phyloP scores from a whole-genome alignment of 352 stramenopile genomes.

The Globisporangium takayamanum region DNA sequence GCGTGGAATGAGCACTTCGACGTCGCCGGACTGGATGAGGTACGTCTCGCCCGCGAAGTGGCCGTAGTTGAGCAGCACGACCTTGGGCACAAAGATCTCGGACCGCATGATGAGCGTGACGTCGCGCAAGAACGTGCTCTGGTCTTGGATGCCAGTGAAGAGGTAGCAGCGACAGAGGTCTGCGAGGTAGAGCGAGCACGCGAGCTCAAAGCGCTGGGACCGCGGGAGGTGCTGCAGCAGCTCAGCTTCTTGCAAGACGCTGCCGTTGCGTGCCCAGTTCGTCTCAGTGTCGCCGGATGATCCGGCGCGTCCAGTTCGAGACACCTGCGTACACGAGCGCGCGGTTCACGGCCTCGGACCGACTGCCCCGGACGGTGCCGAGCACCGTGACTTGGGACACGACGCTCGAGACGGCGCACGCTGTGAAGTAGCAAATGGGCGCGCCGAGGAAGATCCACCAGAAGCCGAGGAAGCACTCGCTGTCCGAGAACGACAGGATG shows the following conservation, averaged over 20 bases:
- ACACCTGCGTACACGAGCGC: constrained; percentile 10
- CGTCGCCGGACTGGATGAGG: constrained; percentile 51
- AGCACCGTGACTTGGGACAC: constrained; percentile 15
- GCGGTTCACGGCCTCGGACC: constrained; percentile 9
- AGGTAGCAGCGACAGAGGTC: constrained; percentile 10
- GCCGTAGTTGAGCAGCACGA: constrained; percentile 48
- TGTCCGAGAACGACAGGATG: constrained; percentile 50
- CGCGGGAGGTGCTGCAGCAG: constrained; percentile 16
- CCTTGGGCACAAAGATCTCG: constrained; percentile 54
- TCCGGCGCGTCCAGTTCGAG: constrained; percentile 7
- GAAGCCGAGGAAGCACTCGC: constrained; percentile 15
- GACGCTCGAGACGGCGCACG: constrained; percentile 18
- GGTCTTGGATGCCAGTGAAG: constrained; percentile 1
- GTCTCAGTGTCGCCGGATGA: constrained; percentile 18
- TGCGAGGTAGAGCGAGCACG: constrained; percentile 10
- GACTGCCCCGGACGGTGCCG: constrained; percentile 1
- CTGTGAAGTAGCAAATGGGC: constrained; percentile 22
- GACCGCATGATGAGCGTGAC: constrained; percentile 27
- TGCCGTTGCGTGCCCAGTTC: constrained; percentile 20
- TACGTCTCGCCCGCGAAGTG: constrained; percentile 52
- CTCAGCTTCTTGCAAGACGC: constrained; percentile 11
- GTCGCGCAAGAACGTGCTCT: constrained; percentile 26
- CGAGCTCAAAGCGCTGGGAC: constrained; percentile 13
- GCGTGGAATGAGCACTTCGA: constrained; percentile 39
- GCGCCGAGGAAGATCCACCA: constrained; percentile 20